Evolutionary conservation across 2,329 filamentous ascomycete species (phyloP).

Genomic region (Aspergillus spinulosporus): DNA sequence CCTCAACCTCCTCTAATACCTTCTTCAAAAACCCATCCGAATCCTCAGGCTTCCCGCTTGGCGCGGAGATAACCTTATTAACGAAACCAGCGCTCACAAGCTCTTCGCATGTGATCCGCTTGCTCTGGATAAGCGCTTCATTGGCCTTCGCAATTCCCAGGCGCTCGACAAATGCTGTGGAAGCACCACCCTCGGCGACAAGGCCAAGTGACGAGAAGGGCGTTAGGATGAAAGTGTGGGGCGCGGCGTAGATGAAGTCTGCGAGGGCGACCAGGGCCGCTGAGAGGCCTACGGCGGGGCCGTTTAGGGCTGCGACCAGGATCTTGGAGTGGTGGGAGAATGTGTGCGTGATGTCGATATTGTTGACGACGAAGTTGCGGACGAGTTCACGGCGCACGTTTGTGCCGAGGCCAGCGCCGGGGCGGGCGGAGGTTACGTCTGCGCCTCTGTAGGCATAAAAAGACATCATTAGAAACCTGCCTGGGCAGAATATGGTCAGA

Average conservation of each 20-base stretch:
- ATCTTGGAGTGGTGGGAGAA: slow-evolving; percentile 95
- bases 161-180: slow-evolving; percentile 74
- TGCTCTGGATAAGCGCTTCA: slow-evolving; percentile 90
- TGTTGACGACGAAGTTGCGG: slow-evolving; percentile 73
- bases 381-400: slow-evolving; percentile 61
- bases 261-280: slow-evolving; percentile 80
- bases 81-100: slow-evolving; percentile 77
- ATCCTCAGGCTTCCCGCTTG: slow-evolving; percentile 59
- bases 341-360: slow-evolving; percentile 83
- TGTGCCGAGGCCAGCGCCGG: slow-evolving; percentile 42
- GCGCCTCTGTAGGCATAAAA: slow-evolving; percentile 62
- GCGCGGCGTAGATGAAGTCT: slow-evolving; percentile 88
- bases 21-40: slow-evolving; percentile 67
- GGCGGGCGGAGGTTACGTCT: slow-evolving; percentile 64
- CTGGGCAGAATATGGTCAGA: not conserved
- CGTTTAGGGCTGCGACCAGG: slow-evolving; percentile 86
- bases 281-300: slow-evolving; percentile 82
- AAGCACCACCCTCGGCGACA: slow-evolving; percentile 83
- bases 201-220: slow-evolving; percentile 89
- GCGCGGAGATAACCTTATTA: slow-evolving; percentile 71
- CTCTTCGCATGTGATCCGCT: slow-evolving; percentile 70
- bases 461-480: not conserved
- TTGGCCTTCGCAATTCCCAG: slow-evolving; percentile 81
- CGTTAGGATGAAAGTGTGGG: slow-evolving; percentile 80
- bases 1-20: slow-evolving; percentile 78